These are phyloP conservation scores for Chamaecrista fasciculata DNA, from an alignment of 306 rosid species.

Conservation along the genomic window DNA sequence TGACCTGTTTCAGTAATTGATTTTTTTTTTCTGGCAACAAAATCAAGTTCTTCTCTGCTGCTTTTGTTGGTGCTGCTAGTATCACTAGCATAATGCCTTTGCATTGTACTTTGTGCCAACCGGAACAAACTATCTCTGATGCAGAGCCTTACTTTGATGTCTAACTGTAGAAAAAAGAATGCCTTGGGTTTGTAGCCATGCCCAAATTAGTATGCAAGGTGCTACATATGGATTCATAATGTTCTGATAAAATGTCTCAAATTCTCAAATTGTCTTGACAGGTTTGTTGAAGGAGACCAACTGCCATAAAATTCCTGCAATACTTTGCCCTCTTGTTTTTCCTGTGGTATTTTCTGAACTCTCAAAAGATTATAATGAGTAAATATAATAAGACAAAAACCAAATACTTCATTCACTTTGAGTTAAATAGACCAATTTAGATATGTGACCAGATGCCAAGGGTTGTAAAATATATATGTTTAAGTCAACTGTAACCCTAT, in stretches of 20 bases:
- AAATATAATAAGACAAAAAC: conserved; percentile 18
- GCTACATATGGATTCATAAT: conserved; percentile 51
- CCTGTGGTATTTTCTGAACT: conserved; percentile 44
- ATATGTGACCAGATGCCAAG: not conserved
- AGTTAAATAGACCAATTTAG: conserved; percentile 15
- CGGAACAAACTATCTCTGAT: conserved; percentile 89
- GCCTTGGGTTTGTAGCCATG: conserved; percentile 45
- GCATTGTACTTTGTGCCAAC: conserved; percentile 80
- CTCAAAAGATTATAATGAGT: conserved; percentile 43
- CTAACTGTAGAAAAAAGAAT: conserved; percentile 72
- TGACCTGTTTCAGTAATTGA: conserved; percentile 55
- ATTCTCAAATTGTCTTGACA: conserved; percentile 56
- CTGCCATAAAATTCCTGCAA: conserved; percentile 50
- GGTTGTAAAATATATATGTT: not conserved
- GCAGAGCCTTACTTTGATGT: conserved; percentile 66
- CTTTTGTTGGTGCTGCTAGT: conserved; percentile 59
- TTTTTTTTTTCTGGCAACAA: conserved; percentile 45
- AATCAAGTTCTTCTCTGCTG: conserved; percentile 54
- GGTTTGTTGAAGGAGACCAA: conserved; percentile 56
- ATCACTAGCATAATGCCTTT: conserved; percentile 61
- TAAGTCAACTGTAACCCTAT: too few relatives aligned
- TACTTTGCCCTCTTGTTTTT: conserved; percentile 42
- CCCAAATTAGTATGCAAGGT: conserved; percentile 36
- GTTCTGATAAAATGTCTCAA: conserved; percentile 53
- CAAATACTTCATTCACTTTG: conserved; percentile 6